Evolutionary conservation across 108 stramenopile genomes (phyloP), one percentile per base, ranked within the genome.

Genomic region (Schizochytrium sp.): DNA sequence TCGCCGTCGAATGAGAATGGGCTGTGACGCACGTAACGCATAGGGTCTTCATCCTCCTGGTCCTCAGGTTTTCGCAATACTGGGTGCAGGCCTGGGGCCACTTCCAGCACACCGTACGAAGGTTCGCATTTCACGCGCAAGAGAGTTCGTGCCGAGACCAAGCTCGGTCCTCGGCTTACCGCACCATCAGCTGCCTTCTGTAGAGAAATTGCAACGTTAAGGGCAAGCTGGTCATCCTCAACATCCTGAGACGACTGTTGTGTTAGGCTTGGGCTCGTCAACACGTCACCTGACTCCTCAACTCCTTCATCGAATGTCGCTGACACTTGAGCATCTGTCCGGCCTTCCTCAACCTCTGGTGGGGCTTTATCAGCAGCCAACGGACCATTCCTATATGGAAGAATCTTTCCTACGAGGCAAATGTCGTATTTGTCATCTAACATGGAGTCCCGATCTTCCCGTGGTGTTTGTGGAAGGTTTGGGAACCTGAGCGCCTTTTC

Each of bases 1-100:
- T 83, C 73, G 49, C 73, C 73, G 19, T 83, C 73, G 73, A 83
- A 83, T 0, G 73, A 83, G 46, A 83, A 83, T 4, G 73, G 73
- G 73, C 13, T 19, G 73, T 83, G 73, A 0, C 73, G 73, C 13
- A 83, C 73, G 73, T 83, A 83, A 4, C 73, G 73, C 5, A 83
- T 53, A 55, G 53, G 8, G 73, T 83, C 73, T 83, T 83, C 73
- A 7, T 83, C 73, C 13, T 83, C 73, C 73, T 83, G 73, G 5
- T 83, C 73, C 13, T 28, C 73, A 46, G 73, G 73, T 28, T 28
- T 55, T 19, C 73, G 73, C 73, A 83, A 28, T 0, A 83, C 73
- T 53, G 73, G 73, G n/a, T 83, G 73, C 4, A 83, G 73, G n/a
- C 73, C 73, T 7, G 73, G 73, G 4, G 73, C 73, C 1, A 83